Conservation (phyloP, 73 alveolate species). For the Blepharisma stoltei region DNA sequence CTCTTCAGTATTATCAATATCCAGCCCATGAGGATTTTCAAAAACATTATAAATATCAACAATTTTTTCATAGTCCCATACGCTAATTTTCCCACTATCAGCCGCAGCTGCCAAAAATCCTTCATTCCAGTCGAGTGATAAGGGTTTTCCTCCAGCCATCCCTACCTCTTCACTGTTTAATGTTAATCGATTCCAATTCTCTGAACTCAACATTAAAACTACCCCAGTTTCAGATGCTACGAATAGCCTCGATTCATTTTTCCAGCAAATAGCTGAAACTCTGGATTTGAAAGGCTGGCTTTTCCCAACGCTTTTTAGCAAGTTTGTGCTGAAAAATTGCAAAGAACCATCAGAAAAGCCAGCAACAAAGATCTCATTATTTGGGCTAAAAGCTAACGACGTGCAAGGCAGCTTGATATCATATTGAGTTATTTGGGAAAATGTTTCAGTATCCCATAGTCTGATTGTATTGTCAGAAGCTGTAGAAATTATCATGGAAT, state of each 20-base stretch:
- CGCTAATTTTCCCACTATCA: background rate
- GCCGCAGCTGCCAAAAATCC: background rate
- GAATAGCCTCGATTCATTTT: background rate
- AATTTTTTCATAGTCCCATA: background rate
- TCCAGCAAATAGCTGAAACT: background rate
- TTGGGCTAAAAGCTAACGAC: background rate
- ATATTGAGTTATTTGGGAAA: background rate
- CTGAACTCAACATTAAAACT: background rate
- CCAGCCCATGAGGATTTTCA: slow-evolving; percentile 8
- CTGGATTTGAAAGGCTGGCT: slow-evolving; percentile 2
- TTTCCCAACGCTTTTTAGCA: background rate
- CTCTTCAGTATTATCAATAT: background rate
- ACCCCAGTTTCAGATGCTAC: background rate
- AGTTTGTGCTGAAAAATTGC: background rate
- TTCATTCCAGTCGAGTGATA: background rate
- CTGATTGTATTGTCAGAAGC: background rate
- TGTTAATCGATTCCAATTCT: background rate
- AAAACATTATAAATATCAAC: background rate
- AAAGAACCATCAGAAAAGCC: slow-evolving; percentile 7
- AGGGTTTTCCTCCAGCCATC: background rate
- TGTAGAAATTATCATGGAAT: background rate
- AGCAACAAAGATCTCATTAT: background rate
- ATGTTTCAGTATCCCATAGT: background rate
- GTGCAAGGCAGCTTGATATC: background rate
- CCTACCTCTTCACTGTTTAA: background rate